Evolutionary conservation across 768 basidiomycete genomes (phyloP).

Genomic region (Neoboletus magnificus): DNA sequence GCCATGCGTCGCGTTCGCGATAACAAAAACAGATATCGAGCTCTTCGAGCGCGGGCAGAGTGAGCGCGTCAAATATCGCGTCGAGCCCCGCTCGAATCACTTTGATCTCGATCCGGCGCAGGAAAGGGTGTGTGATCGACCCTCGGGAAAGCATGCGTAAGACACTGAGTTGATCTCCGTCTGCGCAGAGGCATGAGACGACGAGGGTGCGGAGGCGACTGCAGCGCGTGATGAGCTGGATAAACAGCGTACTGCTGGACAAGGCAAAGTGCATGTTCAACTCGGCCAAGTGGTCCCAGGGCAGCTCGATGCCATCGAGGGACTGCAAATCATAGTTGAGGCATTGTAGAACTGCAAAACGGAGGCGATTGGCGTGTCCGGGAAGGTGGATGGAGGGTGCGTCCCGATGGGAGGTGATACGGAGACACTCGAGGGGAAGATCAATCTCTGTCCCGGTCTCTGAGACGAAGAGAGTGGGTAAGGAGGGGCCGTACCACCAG

Average conservation of each 20-base stretch:
- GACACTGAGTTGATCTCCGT: slow-evolving; percentile 10
- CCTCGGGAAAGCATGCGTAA: slow-evolving; percentile 10
- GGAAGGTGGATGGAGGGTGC: slow-evolving; percentile 15
- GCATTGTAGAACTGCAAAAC: slow-evolving; percentile 20
- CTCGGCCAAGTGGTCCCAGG: slow-evolving; percentile 27
- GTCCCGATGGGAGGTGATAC: slow-evolving; percentile 18
- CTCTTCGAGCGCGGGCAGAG: slow-evolving; percentile 29
- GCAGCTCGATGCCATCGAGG: slow-evolving; percentile 22
- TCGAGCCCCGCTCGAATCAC: slow-evolving; percentile 26
- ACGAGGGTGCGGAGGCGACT: slow-evolving; percentile 17
- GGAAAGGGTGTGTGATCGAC: slow-evolving; percentile 12
- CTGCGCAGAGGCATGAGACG: slow-evolving; percentile 25
- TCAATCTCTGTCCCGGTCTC: background rate
- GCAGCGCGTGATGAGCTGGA: slow-evolving; percentile 24
- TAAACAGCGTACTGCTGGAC: slow-evolving; percentile 21
- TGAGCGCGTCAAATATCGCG: slow-evolving; percentile 16
- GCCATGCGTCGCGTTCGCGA: slow-evolving; percentile 29
- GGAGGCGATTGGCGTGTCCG: slow-evolving; percentile 14
- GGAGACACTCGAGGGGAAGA: slow-evolving; percentile 19
- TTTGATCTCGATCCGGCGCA: slow-evolving; percentile 30
- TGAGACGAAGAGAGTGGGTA: slow-evolving; percentile 18
- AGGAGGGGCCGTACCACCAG: slow-evolving; percentile 32
- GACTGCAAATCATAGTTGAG: slow-evolving; percentile 20
- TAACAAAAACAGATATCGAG: slow-evolving; percentile 32
- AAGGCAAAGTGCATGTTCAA: slow-evolving; percentile 28